phyloP scores from a whole-genome alignment of 495 filamentous ascomycete species.

The Cercophora samala region DNA sequence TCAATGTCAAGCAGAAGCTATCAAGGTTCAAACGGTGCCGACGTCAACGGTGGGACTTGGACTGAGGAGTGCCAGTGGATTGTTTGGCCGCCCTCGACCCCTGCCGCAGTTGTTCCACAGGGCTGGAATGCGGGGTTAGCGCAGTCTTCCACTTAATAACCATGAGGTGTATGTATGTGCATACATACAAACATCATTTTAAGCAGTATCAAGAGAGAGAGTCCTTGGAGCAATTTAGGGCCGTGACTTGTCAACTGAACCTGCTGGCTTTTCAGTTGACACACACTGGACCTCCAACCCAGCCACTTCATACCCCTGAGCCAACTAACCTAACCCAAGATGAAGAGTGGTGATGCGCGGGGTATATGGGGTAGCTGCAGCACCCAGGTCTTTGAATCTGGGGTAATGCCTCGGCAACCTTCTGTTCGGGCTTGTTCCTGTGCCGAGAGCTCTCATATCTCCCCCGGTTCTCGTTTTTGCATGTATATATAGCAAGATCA shows the following conservation, averaged over 20 bases:
- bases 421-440: not conserved
- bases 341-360: not conserved
- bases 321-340: not conserved
- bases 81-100: not conserved
- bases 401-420: slow-evolving; percentile 16
- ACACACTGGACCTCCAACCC: not conserved
- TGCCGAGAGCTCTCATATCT: not conserved
- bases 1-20: not conserved
- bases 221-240: not conserved
- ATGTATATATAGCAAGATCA: not conserved
- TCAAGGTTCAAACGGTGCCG: not conserved
- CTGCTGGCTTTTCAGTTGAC: not conserved
- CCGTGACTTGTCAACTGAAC: not conserved
- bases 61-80: not conserved
- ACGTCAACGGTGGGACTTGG: not conserved
- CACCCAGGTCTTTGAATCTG: not conserved
- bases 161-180: too few species aligned
- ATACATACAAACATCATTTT: too few species aligned
- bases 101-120: not conserved
- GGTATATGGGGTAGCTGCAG: not conserved
- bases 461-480: not conserved
- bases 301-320: not conserved
- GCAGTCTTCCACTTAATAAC: not conserved
- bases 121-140: slow-evolving; percentile 8
- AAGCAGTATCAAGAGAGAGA: too few species aligned